Percentiles rank a stretch among this genome's conserved stretches.
Evolutionary conservation across 139 green algal genomes (phyloP).

Genomic region (Chlorella sp.): DNA sequence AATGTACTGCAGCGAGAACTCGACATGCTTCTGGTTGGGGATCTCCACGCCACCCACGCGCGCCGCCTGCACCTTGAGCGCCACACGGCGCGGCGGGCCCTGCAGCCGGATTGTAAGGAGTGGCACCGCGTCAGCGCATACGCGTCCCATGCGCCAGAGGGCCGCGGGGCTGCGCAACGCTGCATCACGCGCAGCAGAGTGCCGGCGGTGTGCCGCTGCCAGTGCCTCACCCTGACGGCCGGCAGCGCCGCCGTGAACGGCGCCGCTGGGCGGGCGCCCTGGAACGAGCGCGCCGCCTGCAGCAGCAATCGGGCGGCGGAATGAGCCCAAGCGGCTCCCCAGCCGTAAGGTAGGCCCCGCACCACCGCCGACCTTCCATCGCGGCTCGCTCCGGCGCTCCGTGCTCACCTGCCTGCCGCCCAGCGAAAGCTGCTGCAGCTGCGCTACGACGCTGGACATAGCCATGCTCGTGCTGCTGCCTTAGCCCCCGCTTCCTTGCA

Average conservation of each 20-base stretch:
- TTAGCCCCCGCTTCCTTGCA: too few species aligned
- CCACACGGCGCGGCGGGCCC: constrained; percentile 34
- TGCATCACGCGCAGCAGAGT: not conserved
- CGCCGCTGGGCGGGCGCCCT: constrained; percentile 41
- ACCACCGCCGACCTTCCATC: too few species aligned
- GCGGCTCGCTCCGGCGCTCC: too few species aligned
- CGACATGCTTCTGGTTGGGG: constrained; percentile 96
- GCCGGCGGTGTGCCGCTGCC: not conserved
- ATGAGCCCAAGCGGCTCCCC: too few species aligned
- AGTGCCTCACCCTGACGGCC: constrained; percentile 12
- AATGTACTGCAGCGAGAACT: constrained; percentile 97
- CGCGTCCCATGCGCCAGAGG: not conserved
- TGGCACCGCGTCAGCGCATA: not conserved
- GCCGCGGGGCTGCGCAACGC: not conserved
- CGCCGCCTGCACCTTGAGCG: constrained; percentile 76
- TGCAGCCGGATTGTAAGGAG: not conserved
- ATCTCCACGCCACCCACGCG: constrained; percentile 98
- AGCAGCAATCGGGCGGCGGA: not conserved
- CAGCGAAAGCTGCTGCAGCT: too few species aligned
- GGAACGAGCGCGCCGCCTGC: constrained; percentile 37
- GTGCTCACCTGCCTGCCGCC: too few species aligned
- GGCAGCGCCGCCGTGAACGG: constrained; percentile 9
- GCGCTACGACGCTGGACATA: too few species aligned
- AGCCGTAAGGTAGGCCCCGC: too few species aligned
- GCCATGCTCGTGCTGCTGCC: too few species aligned